Evolutionary conservation across 441 rosid genomes (phyloP), one percentile per base, ranked within the genome.

Genomic region (Breynia disticha): DNA sequence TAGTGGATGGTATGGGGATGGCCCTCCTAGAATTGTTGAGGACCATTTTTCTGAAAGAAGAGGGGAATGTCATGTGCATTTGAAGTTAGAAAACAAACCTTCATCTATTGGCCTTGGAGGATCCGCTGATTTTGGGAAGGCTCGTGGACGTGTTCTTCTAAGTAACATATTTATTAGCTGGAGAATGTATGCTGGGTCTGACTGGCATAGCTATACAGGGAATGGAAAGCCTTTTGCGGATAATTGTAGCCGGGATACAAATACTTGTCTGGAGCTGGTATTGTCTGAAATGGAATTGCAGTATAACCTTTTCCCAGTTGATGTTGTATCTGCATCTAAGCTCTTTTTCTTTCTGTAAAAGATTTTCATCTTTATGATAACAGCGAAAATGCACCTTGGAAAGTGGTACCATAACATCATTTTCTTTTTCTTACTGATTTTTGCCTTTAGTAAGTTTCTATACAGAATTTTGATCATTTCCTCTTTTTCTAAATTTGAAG

Each of bases 111-210:
- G 67, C 56, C 52, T 54, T 59, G 57, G 51, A 52, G 63, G 64
- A 41, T 53, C 76, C 59, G 70, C 72, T 74, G 76, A 78, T 52
- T 60, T 50, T 48, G 72, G 60, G 66, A 72, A 66, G 63, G 77
- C 81, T 55, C 65, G 55, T 39, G 97, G 97, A 46, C 72, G 80
- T 67, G 67, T 90, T 57, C 66, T 75, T 64, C 64, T 90, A 48
- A 76, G 69, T 62, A 84, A 86, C 62, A 64, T 84, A 32, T 67
- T 77, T 67, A 67, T 90, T 66, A 77, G 68, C 67, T 95, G 99
- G 97, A 84, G 78, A 75, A 79, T 95, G 79, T 79, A 69, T 71
- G 78, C 78, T 60, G 99, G 99, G 72, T 73, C 78, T 60, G 95
- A 90, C 67, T 95, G 99, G 99, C 68, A 19, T 60, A 62, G 68